A percentile compares a stretch with the other conserved stretches of the same genome.
Conservation (phyloP, 2,329 filamentous ascomycete species). For the Tolypocladium nubicola region DNA sequence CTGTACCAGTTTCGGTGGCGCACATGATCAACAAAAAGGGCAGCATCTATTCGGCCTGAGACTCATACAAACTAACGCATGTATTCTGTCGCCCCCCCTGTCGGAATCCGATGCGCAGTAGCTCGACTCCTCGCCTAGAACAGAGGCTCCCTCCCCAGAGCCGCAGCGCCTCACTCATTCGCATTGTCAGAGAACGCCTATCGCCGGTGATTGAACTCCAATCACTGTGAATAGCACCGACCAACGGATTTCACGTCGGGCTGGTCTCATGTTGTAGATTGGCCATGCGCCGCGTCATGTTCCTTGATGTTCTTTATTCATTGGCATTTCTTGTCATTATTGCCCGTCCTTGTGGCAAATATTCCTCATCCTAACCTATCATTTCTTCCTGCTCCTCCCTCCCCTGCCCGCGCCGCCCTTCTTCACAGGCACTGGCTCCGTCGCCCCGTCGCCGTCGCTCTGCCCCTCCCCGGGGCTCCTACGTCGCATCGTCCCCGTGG, state of each 20-base stretch:
- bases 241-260: neutral
- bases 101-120: neutral
- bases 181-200: neutral
- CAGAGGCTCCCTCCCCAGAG: neutral
- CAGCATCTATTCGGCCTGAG: neutral
- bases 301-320: neutral
- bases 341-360: neutral
- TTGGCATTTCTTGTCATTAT: neutral
- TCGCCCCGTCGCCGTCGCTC: slow-evolving; percentile 48
- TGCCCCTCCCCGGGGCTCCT: slow-evolving; percentile 69
- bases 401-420: slow-evolving; percentile 25
- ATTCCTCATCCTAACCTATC: neutral
- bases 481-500: slow-evolving; percentile 73
- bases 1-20: too few species aligned
- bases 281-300: neutral
- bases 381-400: slow-evolving; percentile 31
- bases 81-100: neutral
- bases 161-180: neutral
- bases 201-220: neutral
- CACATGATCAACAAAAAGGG: neutral
- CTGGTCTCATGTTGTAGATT: neutral
- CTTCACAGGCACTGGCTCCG: slow-evolving; percentile 23
- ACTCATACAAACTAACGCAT: neutral
- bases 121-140: neutral
- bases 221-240: neutral